These are phyloP conservation scores for Dipodascopsis uninucleata DNA, from an alignment of 805 yeast species.

Conservation along the genomic window DNA sequence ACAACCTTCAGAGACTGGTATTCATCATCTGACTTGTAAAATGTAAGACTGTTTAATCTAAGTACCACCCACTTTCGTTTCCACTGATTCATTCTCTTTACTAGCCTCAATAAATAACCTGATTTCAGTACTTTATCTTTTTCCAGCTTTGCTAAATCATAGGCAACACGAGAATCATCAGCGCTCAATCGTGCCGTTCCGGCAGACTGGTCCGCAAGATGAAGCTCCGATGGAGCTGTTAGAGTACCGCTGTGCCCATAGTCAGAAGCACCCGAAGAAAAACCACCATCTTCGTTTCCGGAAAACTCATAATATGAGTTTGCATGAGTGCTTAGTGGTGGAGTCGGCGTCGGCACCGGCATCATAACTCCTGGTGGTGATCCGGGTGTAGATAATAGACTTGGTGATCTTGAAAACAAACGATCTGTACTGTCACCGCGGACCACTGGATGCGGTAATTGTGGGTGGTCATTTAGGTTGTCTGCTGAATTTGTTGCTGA, in stretches of 20 bases:
- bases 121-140: conserved; percentile 42
- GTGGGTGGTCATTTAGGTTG: no score
- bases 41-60: conserved; percentile 42
- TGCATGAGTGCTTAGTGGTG: conserved; percentile 2
- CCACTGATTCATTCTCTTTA: conserved; percentile 49
- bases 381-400: conserved; percentile 1
- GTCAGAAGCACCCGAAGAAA: conserved; percentile 27
- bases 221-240: conserved; percentile 6
- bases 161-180: not conserved
- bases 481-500: not conserved
- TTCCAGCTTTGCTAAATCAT: conserved; percentile 13
- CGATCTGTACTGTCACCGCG: no score
- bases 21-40: conserved; percentile 40
- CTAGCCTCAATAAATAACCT: conserved; percentile 44
- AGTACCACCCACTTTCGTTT: conserved; percentile 43
- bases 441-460: no score
- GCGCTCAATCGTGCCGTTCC: not conserved
- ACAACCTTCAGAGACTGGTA: conserved; percentile 37
- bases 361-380: not conserved
- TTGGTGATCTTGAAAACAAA: conserved; percentile 5
- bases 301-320: conserved; percentile 19
- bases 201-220: not conserved
- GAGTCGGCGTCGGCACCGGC: conserved; percentile 1
- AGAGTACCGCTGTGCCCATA: conserved; percentile 9
- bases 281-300: conserved; percentile 22